Evolutionary conservation across 352 stramenopile species (phyloP), one percentile per base, ranked within the genome.

Genomic region (Phytophthora pluvialis): DNA sequence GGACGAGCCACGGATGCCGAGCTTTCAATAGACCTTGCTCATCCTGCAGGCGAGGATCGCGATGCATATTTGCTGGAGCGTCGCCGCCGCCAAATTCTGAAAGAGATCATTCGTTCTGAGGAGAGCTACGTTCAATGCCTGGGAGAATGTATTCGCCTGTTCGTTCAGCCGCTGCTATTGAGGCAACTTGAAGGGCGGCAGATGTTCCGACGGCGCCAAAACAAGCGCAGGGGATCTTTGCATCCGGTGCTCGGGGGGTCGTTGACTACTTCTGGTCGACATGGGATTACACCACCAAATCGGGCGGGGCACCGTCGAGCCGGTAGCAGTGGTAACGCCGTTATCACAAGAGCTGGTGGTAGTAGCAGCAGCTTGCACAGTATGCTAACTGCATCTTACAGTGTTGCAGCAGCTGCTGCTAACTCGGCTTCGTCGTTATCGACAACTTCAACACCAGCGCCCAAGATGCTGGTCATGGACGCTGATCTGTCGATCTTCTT

Each of bases 401-500:
- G 52, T 39, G 54, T 54, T 11, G 69, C 78, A 18, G 54, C 71
- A 29, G 70, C 73, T n/a, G 60, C 52, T 26, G 49, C 72, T 9
- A 77, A 58, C 15, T 72, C 69, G 6, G 47, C 65, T 8, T 73
- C 69, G 13, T 64, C 65, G 4, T 44, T 71, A 26, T 73, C 69
- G 15, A 52, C 66, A 18, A 51, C 50, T n/a, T 66, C 69, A 26
- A 32, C 52, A 4, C 60, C 53, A 29, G n/a, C 48, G 15, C 54
- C 62, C 35, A 90, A 89, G 64, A 72, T 81, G 15, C 51, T 93
- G n/a, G 65, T 94, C 11, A 79, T 96, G 67, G 83, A 96, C 45
- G 88, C 88, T 6, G 84, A 92, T 47, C 82, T 96, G 69, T 86
- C 86, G 8, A 91, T 96, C 49, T 96, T 96, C 52, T 96, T 96